Evolutionary conservation across 2,329 filamentous ascomycete genomes (phyloP), one percentile per base, ranked within the genome.

Genomic region (Ilyonectria mors-panacis): DNA sequence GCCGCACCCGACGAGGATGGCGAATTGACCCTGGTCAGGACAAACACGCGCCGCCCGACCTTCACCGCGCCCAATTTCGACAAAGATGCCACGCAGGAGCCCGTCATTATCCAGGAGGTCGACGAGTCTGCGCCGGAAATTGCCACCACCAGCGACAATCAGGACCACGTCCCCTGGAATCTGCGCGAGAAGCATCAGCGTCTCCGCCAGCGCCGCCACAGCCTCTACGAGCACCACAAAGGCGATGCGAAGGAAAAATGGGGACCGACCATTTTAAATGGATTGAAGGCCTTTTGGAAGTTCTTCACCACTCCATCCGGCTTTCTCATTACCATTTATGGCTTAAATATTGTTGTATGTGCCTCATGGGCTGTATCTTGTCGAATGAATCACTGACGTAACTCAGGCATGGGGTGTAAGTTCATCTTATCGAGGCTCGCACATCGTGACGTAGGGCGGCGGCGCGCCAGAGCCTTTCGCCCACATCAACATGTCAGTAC

Each of bases 311-410:
- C 76, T 1, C 71, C 71, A 1, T 69, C 74, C 1, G 76, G 76
- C 1, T 76, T 78, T 45, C 50, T 77, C 59, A 78, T 78, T 30
- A 77, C 72, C 13, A 73, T 78, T 5, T 78, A 77, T 60, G 70
- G 70, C 42, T 57, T 78, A 0, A 78, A 78, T 63, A 75, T 77
- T 62, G 76, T 78, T 19, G 76, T 77, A 65, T 12, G 74, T 70
- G 4, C 6, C 7, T 30, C 4, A 6, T 19, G 17, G 5, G n/a
- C 10, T 6, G 10, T 53, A 7, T 19, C 26, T 9, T 53, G 6
- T 13, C 10, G 21, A 44, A 42, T 15, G 26, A 28, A 10, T 12
- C 13, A 5, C 47, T 61, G 9, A 61, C 35, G 4, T 50, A 59
- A 55, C 35, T 60, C 13, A 74, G 68, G 73, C 63, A 21, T 76